Base-by-base conservation (phyloP, 345 rosid species). In the Hypericum perforatum region DNA sequence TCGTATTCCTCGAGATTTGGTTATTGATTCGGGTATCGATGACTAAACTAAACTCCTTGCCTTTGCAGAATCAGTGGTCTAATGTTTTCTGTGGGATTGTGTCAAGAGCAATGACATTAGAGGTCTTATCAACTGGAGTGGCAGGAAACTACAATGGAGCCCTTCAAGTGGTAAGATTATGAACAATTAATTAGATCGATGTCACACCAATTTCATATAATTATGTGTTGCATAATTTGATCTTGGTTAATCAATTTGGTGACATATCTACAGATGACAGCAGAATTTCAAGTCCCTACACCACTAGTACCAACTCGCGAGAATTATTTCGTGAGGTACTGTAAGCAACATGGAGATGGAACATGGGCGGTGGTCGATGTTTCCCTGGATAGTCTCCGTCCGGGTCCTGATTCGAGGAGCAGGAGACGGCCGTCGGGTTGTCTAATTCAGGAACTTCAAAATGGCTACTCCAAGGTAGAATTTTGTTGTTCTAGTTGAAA, bases 401-500 rank as follows among this genome's bases (percentile, higher is more conserved):
- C 65, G n/a, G 76, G 55, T 49, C 87, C 84, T 3, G 49, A 72
- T 14, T 46, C 50, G 8, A 46, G 8, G 50, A 83, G 80, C 62
- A 77, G 65, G 66, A 82, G 97, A 62, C 66, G 72, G 32, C 82
- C 95, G 0, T 89, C 99, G 8, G 97, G 99, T 14, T 89, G 97
- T 59, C 52, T 89, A 14, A 86, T 94, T 64, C 95, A 84, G 61
- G 99, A 94, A 59, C 82, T 94, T 91, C 94, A 97, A 43, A 89
- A 89, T 64, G 99, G 99, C 7, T 94, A 94, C 73, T 86, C 99
- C 37, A 79, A 72, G 78, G 94, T 84, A 41, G 32, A 22, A 16
- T 13, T 15, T 10, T 16, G 29, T 42, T 39, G 32, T 22, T 22
- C 1, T 22, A 1, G 32, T 22, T 22, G 4, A 22, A 22, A 22